Base-by-base conservation (phyloP, 2,329 filamentous ascomycete species). In the Microdochium bolleyi region DNA sequence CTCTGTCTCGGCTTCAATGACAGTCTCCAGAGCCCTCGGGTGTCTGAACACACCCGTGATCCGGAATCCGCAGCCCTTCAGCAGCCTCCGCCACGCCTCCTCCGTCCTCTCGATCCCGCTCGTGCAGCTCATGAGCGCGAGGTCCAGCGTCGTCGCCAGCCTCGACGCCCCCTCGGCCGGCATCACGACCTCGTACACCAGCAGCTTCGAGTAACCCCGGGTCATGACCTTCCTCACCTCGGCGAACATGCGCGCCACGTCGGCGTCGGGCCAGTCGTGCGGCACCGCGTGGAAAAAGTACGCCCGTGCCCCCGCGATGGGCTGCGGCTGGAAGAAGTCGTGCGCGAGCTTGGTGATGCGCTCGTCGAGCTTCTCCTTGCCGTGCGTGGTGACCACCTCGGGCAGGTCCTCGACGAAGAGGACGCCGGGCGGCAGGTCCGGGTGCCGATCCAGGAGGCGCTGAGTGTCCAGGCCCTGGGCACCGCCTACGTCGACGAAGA, bases 171-270 rank as follows among this genome's bases (percentile, higher is more conserved):
- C 63, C 1, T 54, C 63, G 9, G 69, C 64, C 3, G 70, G 69
- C 16, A 76, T 59, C 1, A 72, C 60, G 51, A 68, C 67, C 46
- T 76, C 73, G 32, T 71, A 68, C 37, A 78, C 65, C 16, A 78
- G 57, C 3, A 77, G 44, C 51, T 71, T 70, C 8, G 68, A 72
- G 55, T 72, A 67, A 49, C 68, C 62, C 49, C 53, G 60, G 27
- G 56, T 61, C 62, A 72, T 65, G 16, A 60, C 62, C 14, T 58
- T 59, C 10, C 52, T 57, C 7, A 67, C 54, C 13, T 70, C 60
- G 21, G 56, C 54, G 10, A 74, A 53, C 27, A 73, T 72, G 16
- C 56, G 44, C 3, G 55, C 21, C 0, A 64, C 63, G 19, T 64
- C 57, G 10, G 57, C 58, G 50, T 74, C 67, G 0, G 66, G 61